These are phyloP conservation scores for Globisporangium paddicum DNA, from an alignment of 352 stramenopile species.

Conservation along the genomic window DNA sequence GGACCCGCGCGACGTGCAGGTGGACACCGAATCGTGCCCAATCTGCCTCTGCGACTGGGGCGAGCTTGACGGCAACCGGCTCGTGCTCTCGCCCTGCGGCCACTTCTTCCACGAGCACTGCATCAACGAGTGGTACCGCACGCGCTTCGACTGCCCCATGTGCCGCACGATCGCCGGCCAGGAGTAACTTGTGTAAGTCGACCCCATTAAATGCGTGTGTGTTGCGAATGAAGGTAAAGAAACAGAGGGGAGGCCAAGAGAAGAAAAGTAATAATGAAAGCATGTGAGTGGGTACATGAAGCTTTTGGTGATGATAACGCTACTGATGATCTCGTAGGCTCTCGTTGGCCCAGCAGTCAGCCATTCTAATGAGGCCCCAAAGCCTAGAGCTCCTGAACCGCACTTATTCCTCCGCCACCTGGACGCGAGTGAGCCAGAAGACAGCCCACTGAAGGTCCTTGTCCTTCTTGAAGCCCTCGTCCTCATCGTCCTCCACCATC, in stretches of 20 bases:
- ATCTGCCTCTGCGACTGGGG: conserved; percentile 84
- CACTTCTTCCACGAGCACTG: conserved; percentile 88
- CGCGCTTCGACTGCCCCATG: conserved; percentile 86
- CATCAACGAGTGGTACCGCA: conserved; percentile 88
- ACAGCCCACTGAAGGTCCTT: not conserved
- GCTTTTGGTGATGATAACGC: not conserved
- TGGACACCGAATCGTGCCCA: conserved; percentile 77
- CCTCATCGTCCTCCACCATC: not conserved
- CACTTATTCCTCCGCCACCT: not conserved
- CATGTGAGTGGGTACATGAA: too few species aligned
- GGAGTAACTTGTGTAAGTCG: conserved; percentile 14
- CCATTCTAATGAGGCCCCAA: too few species aligned
- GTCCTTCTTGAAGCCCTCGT: not conserved
- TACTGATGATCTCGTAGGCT: too few species aligned
- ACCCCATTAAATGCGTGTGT: not conserved
- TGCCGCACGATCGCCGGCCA: conserved; percentile 75
- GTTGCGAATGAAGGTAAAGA: too few species aligned
- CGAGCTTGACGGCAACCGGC: conserved; percentile 77
- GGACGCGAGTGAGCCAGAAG: not conserved
- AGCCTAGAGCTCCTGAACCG: too few species aligned
- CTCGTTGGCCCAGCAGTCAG: too few species aligned
- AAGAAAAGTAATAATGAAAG: too few species aligned
- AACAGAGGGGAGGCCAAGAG: too few species aligned
- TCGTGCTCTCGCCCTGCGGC: conserved; percentile 74
- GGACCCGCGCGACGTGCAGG: conserved; percentile 70